Evolutionary conservation across 2,329 filamentous ascomycete species (phyloP), one percentile per base, ranked within the genome.

Genomic region (Chaetothyriales sp.): DNA sequence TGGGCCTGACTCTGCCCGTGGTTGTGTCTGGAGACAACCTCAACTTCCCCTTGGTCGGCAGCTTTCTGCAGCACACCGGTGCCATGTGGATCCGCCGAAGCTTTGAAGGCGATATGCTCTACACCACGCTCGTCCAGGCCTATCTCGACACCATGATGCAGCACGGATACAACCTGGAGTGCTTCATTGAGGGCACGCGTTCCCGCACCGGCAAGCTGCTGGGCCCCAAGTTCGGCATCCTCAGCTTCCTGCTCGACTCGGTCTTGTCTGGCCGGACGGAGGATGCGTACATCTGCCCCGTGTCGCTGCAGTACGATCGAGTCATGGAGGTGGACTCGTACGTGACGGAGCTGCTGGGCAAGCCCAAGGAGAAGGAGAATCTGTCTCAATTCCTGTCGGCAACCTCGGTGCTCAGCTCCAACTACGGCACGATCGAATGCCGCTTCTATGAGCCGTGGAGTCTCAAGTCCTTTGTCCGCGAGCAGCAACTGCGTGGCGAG

Each of bases 291-390:
- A 87, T 98, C 49, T 95, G 90, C 60, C 92, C 92, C 0, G 92
- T 98, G 45, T 93, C 86, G 65, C 95, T 89, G 0, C 92, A 98
- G 64, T 98, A 98, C 64, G 92, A 98, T 73, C 98, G 96, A 64
- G 92, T 98, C 51, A 93, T 98, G 53, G 92, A 98, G 66, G 95
- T 93, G 0, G 88, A 95, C 66, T 92, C 88, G 4, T 98, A 98
- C 62, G 90, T 96, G 44, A 92, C 82, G 32, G 92, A 98, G 66
- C 77, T 98, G 1, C 76, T 98, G 0, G 92, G 92, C 2, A 83
- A 93, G 55, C 92, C 92, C 0, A 98, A 98, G 68, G 86, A 86
- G 62, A 94, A 95, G 64, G 92, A 98, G 64, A 95, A 95, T 55
- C 70, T 98, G 39, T 78, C 81, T 32, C 86, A 93, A 61, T 94